Conservation (phyloP, 768 basidiomycete genomes). For the Psilocybe tampanensis region DNA sequence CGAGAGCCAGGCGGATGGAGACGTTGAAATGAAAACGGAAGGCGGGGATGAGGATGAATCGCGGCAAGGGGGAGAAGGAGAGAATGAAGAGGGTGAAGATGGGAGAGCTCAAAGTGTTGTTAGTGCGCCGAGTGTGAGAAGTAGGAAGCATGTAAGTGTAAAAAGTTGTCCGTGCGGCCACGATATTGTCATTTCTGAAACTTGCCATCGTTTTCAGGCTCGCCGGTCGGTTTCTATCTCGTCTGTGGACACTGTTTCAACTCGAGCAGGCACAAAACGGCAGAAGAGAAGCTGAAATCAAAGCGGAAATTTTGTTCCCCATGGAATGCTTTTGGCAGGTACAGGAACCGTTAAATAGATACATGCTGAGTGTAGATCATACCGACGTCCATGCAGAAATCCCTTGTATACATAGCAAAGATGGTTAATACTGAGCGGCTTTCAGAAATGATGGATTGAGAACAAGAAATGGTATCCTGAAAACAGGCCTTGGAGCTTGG, state of each 20-base stretch:
- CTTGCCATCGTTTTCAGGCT: conserved; percentile 30
- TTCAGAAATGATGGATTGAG: neutral
- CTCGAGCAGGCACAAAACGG: conserved; percentile 53
- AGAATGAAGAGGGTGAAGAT: conserved; percentile 44
- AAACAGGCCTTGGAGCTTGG: too few relatives aligned
- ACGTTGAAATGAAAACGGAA: conserved; percentile 35
- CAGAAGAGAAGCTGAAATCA: conserved; percentile 51
- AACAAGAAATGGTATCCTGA: neutral
- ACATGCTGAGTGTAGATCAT: conserved; percentile 15
- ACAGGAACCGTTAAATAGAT: conserved; percentile 17
- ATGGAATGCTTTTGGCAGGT: neutral
- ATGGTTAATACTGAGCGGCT: neutral
- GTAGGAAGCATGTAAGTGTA: conserved; percentile 60
- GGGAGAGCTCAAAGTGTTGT: conserved; percentile 68
- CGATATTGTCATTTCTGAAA: neutral
- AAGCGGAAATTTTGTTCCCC: neutral
- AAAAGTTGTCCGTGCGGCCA: neutral
- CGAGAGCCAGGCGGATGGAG: conserved; percentile 40
- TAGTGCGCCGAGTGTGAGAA: conserved; percentile 56
- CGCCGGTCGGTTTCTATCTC: conserved; percentile 75
- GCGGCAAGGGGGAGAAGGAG: conserved; percentile 30
- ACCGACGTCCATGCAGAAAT: neutral
- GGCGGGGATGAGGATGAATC: conserved; percentile 28
- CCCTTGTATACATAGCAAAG: neutral
- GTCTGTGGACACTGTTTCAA: conserved; percentile 70